These are phyloP conservation scores for Blyttiomyces sp. DNA, from an alignment of 371 early-diverging fungal species.

Conservation along the genomic window DNA sequence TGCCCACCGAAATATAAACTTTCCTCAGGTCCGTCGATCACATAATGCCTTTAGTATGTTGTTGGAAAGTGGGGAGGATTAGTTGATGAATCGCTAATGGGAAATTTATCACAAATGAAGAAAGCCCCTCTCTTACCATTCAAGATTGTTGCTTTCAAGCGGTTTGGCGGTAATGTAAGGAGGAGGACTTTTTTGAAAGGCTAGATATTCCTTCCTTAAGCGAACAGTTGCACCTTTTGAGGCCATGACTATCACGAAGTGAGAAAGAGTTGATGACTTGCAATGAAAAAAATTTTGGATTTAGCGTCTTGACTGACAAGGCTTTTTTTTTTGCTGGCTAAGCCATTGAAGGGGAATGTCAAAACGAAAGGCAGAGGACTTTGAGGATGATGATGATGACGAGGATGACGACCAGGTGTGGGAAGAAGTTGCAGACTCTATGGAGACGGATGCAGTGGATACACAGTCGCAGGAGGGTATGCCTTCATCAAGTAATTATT, in stretches of 20 bases:
- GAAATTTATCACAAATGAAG: no score
- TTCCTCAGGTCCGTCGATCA: conserved; percentile 89
- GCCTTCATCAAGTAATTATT: no score
- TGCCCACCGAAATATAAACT: conserved; percentile 65
- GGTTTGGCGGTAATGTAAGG: conserved; percentile 81
- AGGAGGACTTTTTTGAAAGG: conserved; percentile 59
- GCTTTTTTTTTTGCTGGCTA: no score
- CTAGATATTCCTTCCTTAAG: conserved; percentile 86
- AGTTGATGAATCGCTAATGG: no score
- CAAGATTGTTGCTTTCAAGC: conserved; percentile 86
- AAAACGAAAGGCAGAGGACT: no score
- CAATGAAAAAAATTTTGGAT: no score
- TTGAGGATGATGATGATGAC: neutral
- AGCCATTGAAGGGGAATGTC: no score
- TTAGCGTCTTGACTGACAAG: no score
- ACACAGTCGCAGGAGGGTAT: no score
- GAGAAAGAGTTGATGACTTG: no score
- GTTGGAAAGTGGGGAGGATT: neutral
- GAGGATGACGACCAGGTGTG: neutral
- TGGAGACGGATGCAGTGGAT: no score
- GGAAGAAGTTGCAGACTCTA: neutral
- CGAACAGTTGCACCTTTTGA: conserved; percentile 83
- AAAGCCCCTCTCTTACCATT: conserved; percentile 69
- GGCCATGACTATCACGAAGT: no score
- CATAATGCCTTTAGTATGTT: conserved; percentile 74